Conservation (phyloP, 352 stramenopile genomes). For the Aphanomyces invadans region DNA sequence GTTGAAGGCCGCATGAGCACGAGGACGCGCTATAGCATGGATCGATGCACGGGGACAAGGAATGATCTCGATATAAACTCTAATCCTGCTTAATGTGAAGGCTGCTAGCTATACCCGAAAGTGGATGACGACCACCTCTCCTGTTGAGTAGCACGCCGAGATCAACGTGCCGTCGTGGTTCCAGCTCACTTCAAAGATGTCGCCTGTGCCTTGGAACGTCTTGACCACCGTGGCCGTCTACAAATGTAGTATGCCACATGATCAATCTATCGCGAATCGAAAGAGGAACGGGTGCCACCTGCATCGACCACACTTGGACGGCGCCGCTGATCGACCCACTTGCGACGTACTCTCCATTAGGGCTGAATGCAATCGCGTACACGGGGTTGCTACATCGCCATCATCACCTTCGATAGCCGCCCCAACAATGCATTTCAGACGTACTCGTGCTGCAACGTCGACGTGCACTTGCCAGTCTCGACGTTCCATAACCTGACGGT, state of each 20-base stretch:
- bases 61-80: conserved; percentile 7
- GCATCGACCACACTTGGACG: conserved; percentile 96
- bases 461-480: conserved; percentile 82
- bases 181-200: conserved; percentile 99
- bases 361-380: conserved; percentile 83
- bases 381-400: conserved; percentile 53
- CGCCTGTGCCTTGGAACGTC: conserved; percentile 85
- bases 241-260: conserved; percentile 23
- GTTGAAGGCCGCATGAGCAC: too few relatives aligned
- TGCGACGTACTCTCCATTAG: conserved; percentile 90
- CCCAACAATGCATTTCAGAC: conserved; percentile 26
- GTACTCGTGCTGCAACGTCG: conserved; percentile 90
- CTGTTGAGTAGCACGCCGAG: conserved; percentile 77
- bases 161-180: conserved; percentile 86
- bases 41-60: conserved; percentile 6
- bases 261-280: too few relatives aligned
- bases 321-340: conserved; percentile 95
- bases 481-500: conserved; percentile 94
- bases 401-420: conserved; percentile 15
- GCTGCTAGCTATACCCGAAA: conserved; percentile 74
- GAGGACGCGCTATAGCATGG: too few relatives aligned
- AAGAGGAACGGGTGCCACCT: conserved; percentile 70
- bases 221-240: conserved; percentile 75
- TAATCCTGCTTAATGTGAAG: background rate
- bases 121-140: conserved; percentile 83